Evolutionary conservation across 1,284 basidiomycete genomes (phyloP).

Genomic region (Amylostereum areolatum): DNA sequence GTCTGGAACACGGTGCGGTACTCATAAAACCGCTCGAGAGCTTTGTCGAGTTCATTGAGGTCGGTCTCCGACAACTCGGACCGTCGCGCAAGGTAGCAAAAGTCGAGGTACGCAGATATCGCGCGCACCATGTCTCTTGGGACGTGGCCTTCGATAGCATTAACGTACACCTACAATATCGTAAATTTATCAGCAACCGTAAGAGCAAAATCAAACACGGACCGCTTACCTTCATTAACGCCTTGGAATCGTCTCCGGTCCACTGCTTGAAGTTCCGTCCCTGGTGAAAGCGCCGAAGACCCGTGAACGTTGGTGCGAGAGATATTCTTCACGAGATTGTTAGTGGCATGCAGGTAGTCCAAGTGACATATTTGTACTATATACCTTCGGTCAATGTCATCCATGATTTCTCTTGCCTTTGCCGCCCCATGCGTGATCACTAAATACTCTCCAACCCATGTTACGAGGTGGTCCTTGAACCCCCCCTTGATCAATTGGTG

Average conservation of each 20-base stretch:
- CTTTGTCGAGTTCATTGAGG: slow-evolving; percentile 4
- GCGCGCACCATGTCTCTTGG: slow-evolving; percentile 11
- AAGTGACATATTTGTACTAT: neutral
- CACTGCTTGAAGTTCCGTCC: slow-evolving; percentile 14
- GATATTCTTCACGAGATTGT: slow-evolving; percentile 7
- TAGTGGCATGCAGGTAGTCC: neutral
- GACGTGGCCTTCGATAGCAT: slow-evolving; percentile 13
- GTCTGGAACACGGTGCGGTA: slow-evolving; percentile 11
- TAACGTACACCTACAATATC: slow-evolving; percentile 16
- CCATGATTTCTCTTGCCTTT: slow-evolving; percentile 16
- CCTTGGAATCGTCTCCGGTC: slow-evolving; percentile 15
- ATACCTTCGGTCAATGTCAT: slow-evolving; percentile 28
- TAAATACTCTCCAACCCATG: slow-evolving; percentile 28
- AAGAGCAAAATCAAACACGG: no score
- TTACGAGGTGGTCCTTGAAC: slow-evolving; percentile 32
- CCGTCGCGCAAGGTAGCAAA: slow-evolving; percentile 16
- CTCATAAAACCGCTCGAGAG: slow-evolving; percentile 7
- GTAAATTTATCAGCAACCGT: no score
- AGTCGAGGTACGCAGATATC: slow-evolving; percentile 13
- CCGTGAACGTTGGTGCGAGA: slow-evolving; percentile 6
- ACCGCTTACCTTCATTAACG: slow-evolving; percentile 3
- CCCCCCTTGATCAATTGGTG: slow-evolving; percentile 33
- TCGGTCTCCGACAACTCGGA: neutral
- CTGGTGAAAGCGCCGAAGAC: slow-evolving; percentile 12
- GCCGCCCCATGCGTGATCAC: slow-evolving; percentile 9